Evolutionary conservation across 1,139 yeast species (phyloP).

Genomic region (Candida sp.): DNA sequence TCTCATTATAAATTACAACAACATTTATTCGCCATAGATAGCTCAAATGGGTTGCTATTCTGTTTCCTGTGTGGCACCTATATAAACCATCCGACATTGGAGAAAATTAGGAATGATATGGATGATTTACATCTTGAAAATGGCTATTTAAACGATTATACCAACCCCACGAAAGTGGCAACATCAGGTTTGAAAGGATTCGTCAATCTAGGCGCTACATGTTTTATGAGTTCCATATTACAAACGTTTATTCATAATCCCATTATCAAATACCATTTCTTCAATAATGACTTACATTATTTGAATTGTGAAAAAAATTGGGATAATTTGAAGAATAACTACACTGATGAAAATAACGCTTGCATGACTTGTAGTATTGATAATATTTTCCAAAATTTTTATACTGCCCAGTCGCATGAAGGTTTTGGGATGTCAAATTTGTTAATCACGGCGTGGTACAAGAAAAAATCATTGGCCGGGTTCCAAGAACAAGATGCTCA

Average conservation of each 20-base stretch:
- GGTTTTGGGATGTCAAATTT: constrained; percentile 78
- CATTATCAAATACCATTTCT: constrained; percentile 68
- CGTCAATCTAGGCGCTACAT: constrained; percentile 93
- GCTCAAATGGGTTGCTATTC: constrained; percentile 55
- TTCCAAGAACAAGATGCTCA: constrained; percentile 98
- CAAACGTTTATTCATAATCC: constrained; percentile 92
- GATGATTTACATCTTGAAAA: constrained; percentile 4
- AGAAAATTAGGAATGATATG: constrained; percentile 42
- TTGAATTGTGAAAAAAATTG: constrained; percentile 32
- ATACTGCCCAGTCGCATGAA: constrained; percentile 47
- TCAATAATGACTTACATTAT: constrained; percentile 58
- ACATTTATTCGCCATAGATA: constrained; percentile 74
- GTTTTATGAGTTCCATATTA: constrained; percentile 88
- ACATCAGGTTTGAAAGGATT: constrained; percentile 81
- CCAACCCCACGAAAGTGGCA: constrained; percentile 57
- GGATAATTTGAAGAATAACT: constrained; percentile 16
- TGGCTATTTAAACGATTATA: constrained; percentile 14
- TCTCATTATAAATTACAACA: constrained; percentile 58
- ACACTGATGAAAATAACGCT: constrained; percentile 35
- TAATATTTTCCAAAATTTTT: constrained; percentile 66
- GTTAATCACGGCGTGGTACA: constrained; percentile 79
- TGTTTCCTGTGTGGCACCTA: constrained; percentile 80
- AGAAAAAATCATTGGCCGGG: constrained; percentile 83
- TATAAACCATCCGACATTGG: constrained; percentile 58
- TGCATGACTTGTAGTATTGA: constrained; percentile 88